Evolutionary conservation across 495 filamentous ascomycete genomes (phyloP).

Genomic region (Pyrenopolyporus hunteri): DNA sequence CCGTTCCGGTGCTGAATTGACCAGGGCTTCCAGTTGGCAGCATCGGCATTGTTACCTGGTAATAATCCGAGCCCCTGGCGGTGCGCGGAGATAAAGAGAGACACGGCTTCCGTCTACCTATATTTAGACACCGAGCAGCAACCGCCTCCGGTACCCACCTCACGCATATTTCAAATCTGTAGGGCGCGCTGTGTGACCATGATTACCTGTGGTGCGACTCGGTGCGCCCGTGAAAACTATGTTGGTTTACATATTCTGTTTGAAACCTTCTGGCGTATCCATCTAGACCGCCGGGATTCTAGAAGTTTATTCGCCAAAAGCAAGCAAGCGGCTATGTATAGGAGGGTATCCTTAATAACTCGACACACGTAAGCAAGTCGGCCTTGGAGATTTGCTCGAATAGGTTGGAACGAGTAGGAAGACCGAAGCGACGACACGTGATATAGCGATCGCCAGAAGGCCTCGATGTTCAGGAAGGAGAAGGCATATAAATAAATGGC

Average conservation of each 20-base stretch:
- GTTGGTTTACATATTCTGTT: conserved; percentile 2
- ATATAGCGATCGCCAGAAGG: conserved; percentile 21
- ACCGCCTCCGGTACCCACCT: conserved; percentile 5
- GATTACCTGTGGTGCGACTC: neutral
- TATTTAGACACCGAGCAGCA: conserved; percentile 33
- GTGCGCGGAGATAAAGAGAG: neutral
- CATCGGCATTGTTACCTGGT: conserved; percentile 9
- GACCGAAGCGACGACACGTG: conserved; percentile 25
- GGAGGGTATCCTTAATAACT: conserved; percentile 4
- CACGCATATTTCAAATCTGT: neutral
- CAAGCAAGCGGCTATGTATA: neutral
- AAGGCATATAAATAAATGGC: conserved; percentile 16
- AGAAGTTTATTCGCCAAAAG: conserved; percentile 9
- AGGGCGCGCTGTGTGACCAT: conserved; percentile 3
- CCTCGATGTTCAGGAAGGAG: conserved; percentile 20
- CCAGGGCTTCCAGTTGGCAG: conserved; percentile 1
- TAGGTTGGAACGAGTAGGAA: conserved; percentile 4
- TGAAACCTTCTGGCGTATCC: conserved; percentile 4
- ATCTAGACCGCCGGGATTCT: neutral
- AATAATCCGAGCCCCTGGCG: neutral
- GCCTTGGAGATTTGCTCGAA: conserved; percentile 1
- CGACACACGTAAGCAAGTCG: conserved; percentile 7
- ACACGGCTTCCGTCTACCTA: conserved; percentile 8
- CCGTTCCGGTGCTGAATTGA: conserved; percentile 4
- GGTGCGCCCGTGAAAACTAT: neutral